Base-by-base conservation (phyloP, 768 basidiomycete genomes). In the Daedaleopsis nitida region DNA sequence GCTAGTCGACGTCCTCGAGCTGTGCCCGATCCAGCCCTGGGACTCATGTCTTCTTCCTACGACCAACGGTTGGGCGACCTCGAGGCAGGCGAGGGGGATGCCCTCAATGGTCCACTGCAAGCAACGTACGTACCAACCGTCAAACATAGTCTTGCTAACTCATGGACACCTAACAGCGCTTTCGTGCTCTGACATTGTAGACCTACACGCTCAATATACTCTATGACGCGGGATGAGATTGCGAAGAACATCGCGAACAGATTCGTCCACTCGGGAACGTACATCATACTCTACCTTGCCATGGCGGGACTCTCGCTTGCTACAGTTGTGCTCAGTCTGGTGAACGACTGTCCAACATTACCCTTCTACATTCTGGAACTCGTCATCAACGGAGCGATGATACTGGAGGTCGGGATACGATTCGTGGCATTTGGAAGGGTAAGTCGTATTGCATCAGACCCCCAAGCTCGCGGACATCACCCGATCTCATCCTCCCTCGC, bases 391-490 rank as follows among this genome's bases (percentile, higher is more conserved):
- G 81, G 83, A 0, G 81, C 92, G 11, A 96, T 98, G 96, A 98
- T 98, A 61, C 73, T 90, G 24, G 97, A 99, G 78, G 97, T 99
- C 17, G 82, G 81, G 1, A 91, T 96, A 60, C 86, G 97, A 43
- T 89, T 98, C 72, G 80, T 98, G 59, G 97, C 97, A 1, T 91
- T 97, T 69, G 96, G 96, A 62, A 84, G 86, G 74, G 96, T 98
- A 69, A 69, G 92, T 79, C 16, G 43, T 34, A 27, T 23, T 21
- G 32, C 54, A 17, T 7, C 10, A 24, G 16, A 49, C 17, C 19
- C 34, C 19, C 44, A n/a, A 27, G 10, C n/a, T 17, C 32, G n/a
- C n/a, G 38, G 13, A 42, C 24, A 23, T 38, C 14, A 21, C 39
- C 38, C 34, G 24, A 27, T 17, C 38, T 54, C 14, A 49, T 54